Base-by-base conservation (phyloP, 805 yeast genomes). In the Lipomyces orientalis region DNA sequence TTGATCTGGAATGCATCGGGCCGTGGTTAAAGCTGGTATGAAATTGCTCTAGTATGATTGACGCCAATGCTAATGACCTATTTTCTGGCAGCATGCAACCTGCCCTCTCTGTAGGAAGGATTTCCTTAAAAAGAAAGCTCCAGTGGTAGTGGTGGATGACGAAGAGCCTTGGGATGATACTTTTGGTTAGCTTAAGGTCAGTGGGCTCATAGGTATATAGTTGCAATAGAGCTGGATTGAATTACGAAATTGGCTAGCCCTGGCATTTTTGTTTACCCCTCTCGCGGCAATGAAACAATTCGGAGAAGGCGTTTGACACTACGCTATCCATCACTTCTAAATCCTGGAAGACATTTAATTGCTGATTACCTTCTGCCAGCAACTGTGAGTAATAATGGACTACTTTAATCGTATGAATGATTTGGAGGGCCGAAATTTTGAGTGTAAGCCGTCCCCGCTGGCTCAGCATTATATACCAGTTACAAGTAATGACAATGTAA, bases 101-200 rank as follows among this genome's bases (percentile, higher is more conserved):
- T 93, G 98, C 75, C 98, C 98, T 0, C 78, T 94, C 74, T 94
- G 98, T 76, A 82, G 98, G 71, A 86, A 84, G 68, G 88, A 92
- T 74, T 86, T 93, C 33, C 76, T 85, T 25, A 85, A 82, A 61
- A 85, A 80, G 80, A 85, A 80, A 76, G 78, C 73, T 76, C 80
- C 73, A 12, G 76, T 81, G 25, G 85, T 85, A 10, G 88, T 86
- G 62, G 90, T 82, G 25, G 87, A 86, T 60, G 86, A 85, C 62
- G 91, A 89, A 62, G 93, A 87, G 60, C 90, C 82, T 58, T 88
- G 92, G 88, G 82, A 80, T 60, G 94, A 91, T 39, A 86, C 90
- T 83, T 92, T 90, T 75, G 97, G 94, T 1, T 89, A 67, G 49
- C 19, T n/a, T 43, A 19, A n/a, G 0, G 22, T 3, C 29, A 25